These are phyloP conservation scores for Umbelopsis ramanniana DNA, from an alignment of 192 early-diverging fungal genomes.

Conservation along the genomic window DNA sequence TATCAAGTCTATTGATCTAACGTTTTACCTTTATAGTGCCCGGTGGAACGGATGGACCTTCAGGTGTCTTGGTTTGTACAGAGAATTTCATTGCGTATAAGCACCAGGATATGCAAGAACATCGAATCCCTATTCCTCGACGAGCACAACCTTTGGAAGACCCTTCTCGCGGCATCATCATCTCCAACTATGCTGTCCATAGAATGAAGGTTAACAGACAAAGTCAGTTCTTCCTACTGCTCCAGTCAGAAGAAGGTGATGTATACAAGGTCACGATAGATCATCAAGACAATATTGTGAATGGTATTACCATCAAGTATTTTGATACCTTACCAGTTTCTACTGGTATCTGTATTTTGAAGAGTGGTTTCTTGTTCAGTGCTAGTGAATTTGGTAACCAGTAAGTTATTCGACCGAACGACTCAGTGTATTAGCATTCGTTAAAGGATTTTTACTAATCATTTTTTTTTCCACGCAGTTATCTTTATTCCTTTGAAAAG, in stretches of 20 bases:
- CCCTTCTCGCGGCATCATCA: slow-evolving; percentile 68
- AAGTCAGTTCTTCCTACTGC: slow-evolving; percentile 84
- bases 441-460: neutral
- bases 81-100: slow-evolving; percentile 88
- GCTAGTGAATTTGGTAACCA: slow-evolving; percentile 93
- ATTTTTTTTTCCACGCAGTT: slow-evolving; percentile 47
- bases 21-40: slow-evolving; percentile 51
- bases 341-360: slow-evolving; percentile 79
- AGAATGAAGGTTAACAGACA: slow-evolving; percentile 76
- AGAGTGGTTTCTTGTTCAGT: slow-evolving; percentile 93
- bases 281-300: slow-evolving; percentile 62
- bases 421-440: neutral
- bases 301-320: slow-evolving; percentile 84
- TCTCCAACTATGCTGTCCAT: slow-evolving; percentile 87
- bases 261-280: slow-evolving; percentile 93
- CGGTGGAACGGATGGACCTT: slow-evolving; percentile 93
- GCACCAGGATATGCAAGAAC: slow-evolving; percentile 69
- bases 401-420: slow-evolving; percentile 51
- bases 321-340: slow-evolving; percentile 94
- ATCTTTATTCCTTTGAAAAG: slow-evolving; percentile 91
- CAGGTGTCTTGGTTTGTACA: slow-evolving; percentile 95
- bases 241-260: slow-evolving; percentile 93
- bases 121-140: slow-evolving; percentile 81
- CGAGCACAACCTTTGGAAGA: slow-evolving; percentile 73
- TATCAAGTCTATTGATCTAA: neutral